Evolutionary conservation across 345 rosid genomes (phyloP).

Genomic region (Brassica incana): DNA sequence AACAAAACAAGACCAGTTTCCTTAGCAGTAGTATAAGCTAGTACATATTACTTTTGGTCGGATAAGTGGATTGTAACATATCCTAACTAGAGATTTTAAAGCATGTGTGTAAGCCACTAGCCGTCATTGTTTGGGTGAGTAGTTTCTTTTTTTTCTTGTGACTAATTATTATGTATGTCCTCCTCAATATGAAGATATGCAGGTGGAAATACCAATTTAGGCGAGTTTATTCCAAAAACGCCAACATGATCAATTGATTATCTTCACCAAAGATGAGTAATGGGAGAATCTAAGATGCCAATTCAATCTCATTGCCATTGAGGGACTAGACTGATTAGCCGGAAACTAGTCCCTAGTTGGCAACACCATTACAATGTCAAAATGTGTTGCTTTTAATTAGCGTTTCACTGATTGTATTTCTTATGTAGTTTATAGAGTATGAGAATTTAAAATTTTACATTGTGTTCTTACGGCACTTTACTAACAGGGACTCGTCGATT

Average conservation of each 20-base stretch:
- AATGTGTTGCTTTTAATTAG: not conserved
- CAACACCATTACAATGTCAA: not conserved
- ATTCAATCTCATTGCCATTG: not conserved
- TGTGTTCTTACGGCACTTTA: not conserved
- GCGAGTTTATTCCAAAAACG: not conserved
- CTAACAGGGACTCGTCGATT: not conserved
- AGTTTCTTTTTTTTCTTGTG: not conserved
- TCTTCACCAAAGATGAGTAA: slow-evolving; percentile 3
- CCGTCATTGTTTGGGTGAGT: not conserved
- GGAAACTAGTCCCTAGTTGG: not conserved
- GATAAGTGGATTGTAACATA: not conserved
- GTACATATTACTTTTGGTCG: not conserved
- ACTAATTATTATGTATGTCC: not conserved
- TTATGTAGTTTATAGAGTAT: not conserved
- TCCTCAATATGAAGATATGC: slow-evolving; percentile 1
- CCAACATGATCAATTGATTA: not conserved
- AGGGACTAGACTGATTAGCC: not conserved
- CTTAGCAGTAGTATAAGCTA: not conserved
- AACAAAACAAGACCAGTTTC: not conserved
- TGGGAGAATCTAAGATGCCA: not conserved
- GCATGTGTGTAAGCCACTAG: not conserved
- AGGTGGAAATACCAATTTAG: not conserved
- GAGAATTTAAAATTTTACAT: not conserved
- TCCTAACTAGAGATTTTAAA: not conserved
- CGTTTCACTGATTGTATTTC: not conserved